Evolutionary conservation across 2,329 filamentous ascomycete species (phyloP), one percentile per base, ranked within the genome.

Genomic region (Neurospora sp.): DNA sequence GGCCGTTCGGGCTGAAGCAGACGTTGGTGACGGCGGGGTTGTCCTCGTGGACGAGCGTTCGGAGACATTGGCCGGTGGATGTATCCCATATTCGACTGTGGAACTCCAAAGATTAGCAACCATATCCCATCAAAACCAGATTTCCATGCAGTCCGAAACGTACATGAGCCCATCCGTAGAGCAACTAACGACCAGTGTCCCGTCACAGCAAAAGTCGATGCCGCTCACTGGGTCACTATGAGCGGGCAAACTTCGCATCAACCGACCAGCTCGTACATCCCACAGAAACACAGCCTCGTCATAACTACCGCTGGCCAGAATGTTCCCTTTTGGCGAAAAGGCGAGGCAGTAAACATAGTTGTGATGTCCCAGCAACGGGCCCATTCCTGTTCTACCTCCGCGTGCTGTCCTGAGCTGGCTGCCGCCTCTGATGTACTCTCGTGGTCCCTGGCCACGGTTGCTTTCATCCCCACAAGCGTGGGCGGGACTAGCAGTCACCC

Each of bases 281-380:
- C 96, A 99, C 5, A 99, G 81, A 74, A 97, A 97, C 0, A 99
- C 93, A 4, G 96, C 96, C 82, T 99, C 96, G 75, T 99, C 96
- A 80, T 97, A 98, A 73, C 92, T 96, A 12, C 96, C 96, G 74
- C 92, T 96, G 17, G 94, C 96, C 40, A 99, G 87, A 78, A 98
- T 97, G 77, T 99, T 99, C 33, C 96, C 96, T 79, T 97, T 98
- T 1, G 96, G 96, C n/a, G 92, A 95, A 80, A 98, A 98, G 6
- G 94, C 93, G 40, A 99, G 84, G 67, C 91, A 93, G 81, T 97
- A 97, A 39, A 99, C 90, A 80, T 98, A 98, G 80, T 96, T 98
- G 80, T 97, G 93, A 77, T 99, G 96, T 2, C 96, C 95, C 33
- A 91, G 85, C 74, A 98, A 83, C 5, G 88, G 86, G 2, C 83